phyloP scores from a whole-genome alignment of 495 filamentous ascomycete genomes.

The Evansstolkia leycettana region DNA sequence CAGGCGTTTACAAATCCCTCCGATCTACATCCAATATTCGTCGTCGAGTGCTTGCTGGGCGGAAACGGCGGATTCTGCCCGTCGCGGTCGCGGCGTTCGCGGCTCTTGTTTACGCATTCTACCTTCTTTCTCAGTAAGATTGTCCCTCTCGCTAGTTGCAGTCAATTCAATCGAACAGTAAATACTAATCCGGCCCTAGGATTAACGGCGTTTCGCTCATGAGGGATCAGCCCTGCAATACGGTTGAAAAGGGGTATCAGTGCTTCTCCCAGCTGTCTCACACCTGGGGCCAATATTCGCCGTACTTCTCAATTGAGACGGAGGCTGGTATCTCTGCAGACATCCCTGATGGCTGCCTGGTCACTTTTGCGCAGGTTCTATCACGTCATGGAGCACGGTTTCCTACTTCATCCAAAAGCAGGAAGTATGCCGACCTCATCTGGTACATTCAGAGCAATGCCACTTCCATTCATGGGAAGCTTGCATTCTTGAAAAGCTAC shows the following conservation, averaged over 20 bases:
- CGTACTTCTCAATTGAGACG: conserved; percentile 52
- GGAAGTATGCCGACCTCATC: conserved; percentile 42
- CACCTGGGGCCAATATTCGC: conserved; percentile 79
- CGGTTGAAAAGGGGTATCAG: conserved; percentile 41
- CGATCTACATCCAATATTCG: too few species aligned
- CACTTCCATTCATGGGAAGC: conserved; percentile 40
- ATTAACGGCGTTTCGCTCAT: too few species aligned
- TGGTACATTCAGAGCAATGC: conserved; percentile 46
- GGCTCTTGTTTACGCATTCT: too few species aligned
- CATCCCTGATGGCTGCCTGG: conserved; percentile 48
- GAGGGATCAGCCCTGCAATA: too few species aligned
- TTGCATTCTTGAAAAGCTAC: conserved; percentile 55
- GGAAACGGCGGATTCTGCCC: too few species aligned
- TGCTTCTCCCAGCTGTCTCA: conserved; percentile 49
- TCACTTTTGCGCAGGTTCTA: conserved; percentile 69
- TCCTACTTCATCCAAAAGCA: conserved; percentile 53
- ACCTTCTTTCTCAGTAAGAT: too few species aligned
- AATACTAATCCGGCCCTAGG: too few species aligned
- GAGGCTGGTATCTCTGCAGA: conserved; percentile 44
- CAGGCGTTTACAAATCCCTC: too few species aligned
- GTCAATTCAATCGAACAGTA: too few species aligned
- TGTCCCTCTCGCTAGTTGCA: too few species aligned
- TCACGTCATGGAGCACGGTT: conserved; percentile 77
- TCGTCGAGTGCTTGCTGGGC: too few species aligned
- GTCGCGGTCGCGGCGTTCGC: too few species aligned